Evolutionary conservation across 495 filamentous ascomycete genomes (phyloP).

Genomic region (Tuber borchii): DNA sequence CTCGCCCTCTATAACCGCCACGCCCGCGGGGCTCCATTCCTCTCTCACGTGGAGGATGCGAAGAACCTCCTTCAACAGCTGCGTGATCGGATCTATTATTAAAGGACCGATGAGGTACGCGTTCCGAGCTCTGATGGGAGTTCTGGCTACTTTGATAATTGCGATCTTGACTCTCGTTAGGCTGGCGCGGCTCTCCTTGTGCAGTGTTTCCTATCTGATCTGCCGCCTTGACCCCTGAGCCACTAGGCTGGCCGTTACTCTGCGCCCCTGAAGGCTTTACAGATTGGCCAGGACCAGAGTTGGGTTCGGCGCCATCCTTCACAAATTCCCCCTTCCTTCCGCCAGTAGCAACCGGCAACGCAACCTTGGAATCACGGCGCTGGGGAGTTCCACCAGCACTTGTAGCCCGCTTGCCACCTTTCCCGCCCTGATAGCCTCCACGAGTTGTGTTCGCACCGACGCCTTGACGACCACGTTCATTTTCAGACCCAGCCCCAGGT

Average conservation of each 20-base stretch:
- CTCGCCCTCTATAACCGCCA: conserved; percentile 45
- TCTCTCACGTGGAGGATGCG: conserved; percentile 41
- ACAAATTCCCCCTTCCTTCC: conserved; percentile 29
- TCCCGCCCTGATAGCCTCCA: conserved; percentile 26
- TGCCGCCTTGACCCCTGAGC: conserved; percentile 15
- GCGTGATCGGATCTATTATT: conserved; percentile 26
- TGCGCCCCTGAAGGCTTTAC: conserved; percentile 27
- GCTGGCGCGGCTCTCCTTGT: conserved; percentile 28
- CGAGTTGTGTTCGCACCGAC: conserved; percentile 14
- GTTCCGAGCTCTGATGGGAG: conserved; percentile 28
- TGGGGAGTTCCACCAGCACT: conserved; percentile 27
- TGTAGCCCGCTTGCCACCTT: conserved; percentile 26
- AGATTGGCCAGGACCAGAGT: conserved; percentile 21
- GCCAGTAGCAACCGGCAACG: conserved; percentile 16
- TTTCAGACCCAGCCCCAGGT: conserved; percentile 25
- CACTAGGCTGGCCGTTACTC: conserved; percentile 14
- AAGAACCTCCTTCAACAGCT: conserved; percentile 13
- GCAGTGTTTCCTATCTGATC: conserved; percentile 19
- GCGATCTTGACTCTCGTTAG: conserved; percentile 25
- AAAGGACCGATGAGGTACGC: conserved; percentile 22
- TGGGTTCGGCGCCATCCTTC: conserved; percentile 13
- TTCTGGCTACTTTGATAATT: conserved; percentile 22
- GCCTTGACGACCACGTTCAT: conserved; percentile 36
- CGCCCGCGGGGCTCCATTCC: conserved; percentile 45
- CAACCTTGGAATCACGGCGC: conserved; percentile 36